Evolutionary conservation across 345 rosid genomes (phyloP).

Genomic region (Populus nigra): DNA sequence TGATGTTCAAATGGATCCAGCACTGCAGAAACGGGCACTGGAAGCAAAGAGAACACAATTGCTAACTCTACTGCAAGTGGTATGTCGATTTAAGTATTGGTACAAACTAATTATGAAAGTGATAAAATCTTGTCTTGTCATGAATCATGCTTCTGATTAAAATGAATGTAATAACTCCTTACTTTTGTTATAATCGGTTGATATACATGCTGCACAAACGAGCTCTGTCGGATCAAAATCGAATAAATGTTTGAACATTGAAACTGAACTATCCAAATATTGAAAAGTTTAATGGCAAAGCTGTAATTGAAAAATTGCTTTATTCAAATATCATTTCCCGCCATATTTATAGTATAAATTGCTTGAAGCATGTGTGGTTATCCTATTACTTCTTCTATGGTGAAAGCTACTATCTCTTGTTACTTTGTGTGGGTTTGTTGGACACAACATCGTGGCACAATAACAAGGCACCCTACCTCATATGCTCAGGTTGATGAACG

Average conservation of each 20-base stretch:
- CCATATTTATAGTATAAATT: background rate
- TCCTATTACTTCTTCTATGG: background rate
- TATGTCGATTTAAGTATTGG: conserved; percentile 30
- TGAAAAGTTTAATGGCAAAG: background rate
- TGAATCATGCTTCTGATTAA: background rate
- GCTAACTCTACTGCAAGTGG: conserved; percentile 72
- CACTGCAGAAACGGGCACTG: conserved; percentile 25
- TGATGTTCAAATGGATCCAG: conserved; percentile 28
- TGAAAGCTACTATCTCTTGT: background rate
- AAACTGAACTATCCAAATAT: background rate
- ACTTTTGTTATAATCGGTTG: background rate
- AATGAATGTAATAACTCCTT: background rate
- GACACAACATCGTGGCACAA: conserved; percentile 1
- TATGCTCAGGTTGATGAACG: conserved; percentile 71
- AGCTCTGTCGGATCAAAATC: background rate
- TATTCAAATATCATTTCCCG: background rate
- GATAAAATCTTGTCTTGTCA: background rate
- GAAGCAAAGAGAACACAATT: conserved; percentile 64
- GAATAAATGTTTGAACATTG: background rate
- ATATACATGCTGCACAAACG: background rate
- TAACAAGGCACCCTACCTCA: background rate
- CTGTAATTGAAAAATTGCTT: background rate
- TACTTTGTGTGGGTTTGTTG: background rate
- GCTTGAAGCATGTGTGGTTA: background rate
- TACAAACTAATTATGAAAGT: background rate